These are phyloP conservation scores for Calonectria pteridis DNA, from an alignment of 2,329 filamentous ascomycete species.

Conservation along the genomic window DNA sequence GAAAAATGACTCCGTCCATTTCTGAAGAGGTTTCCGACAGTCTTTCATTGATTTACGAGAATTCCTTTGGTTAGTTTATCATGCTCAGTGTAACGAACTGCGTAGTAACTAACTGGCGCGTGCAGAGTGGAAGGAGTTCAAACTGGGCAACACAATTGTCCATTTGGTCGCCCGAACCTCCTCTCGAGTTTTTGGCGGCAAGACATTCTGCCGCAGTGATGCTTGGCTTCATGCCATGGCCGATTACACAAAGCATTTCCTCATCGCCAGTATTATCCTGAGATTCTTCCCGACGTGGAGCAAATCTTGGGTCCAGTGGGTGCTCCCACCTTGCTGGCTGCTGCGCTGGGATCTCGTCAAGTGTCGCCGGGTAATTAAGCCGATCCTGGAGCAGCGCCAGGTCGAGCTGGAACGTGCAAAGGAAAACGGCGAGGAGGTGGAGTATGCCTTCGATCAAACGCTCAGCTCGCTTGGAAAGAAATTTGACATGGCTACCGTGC, in stretches of 20 bases:
- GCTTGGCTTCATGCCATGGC: slow-evolving; percentile 2
- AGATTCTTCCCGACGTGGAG: not conserved
- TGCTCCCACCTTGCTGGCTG: not conserved
- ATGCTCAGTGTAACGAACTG: not conserved
- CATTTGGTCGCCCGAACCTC: not conserved
- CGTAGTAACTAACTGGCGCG: not conserved
- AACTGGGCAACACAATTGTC: not conserved
- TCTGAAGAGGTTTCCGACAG: not conserved
- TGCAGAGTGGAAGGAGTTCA: not conserved
- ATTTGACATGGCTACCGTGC: not conserved
- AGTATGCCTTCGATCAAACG: not conserved
- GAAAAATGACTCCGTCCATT: not conserved
- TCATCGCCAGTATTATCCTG: not conserved
- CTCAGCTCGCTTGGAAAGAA: not conserved
- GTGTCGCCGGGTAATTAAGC: not conserved
- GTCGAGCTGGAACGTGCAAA: not conserved
- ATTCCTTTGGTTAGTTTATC: not conserved
- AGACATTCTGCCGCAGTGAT: not conserved
- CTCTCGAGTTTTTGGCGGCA: not conserved
- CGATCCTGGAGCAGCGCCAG: not conserved
- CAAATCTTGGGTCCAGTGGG: not conserved
- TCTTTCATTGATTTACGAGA: not conserved
- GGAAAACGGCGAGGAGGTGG: not conserved
- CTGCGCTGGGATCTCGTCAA: not conserved
- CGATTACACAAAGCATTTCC: not conserved